Percentiles rank a stretch among this genome's conserved stretches.
Evolutionary conservation across 306 rosid genomes (phyloP).

Genomic region (Inga oerstediana): DNA sequence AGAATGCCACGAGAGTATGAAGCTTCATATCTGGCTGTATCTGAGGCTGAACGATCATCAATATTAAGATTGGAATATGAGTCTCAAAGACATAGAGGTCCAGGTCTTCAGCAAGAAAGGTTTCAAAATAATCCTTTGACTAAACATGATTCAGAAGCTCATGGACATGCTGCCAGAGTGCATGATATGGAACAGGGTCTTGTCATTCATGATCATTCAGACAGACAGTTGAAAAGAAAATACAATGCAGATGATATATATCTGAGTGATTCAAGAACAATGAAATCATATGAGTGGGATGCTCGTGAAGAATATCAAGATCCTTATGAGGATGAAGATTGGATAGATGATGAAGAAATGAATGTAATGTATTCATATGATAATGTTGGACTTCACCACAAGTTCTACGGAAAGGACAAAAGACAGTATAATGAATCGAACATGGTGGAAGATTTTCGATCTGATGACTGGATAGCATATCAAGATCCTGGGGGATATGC

Average conservation of each 20-base stretch:
- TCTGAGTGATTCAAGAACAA: conserved; percentile 47
- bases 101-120: conserved; percentile 62
- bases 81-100: conserved; percentile 55
- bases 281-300: conserved; percentile 51
- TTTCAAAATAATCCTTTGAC: conserved; percentile 47
- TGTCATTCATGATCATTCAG: conserved; percentile 53
- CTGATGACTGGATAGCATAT: conserved; percentile 56
- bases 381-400: conserved; percentile 50
- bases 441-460: conserved; percentile 45
- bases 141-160: conserved; percentile 51
- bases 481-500: conserved; percentile 44
- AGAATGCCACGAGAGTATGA: conserved; percentile 59
- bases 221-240: conserved; percentile 61
- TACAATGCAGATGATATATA: conserved; percentile 47
- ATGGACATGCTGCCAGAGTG: conserved; percentile 48
- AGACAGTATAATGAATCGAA: conserved; percentile 46
- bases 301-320: conserved; percentile 55
- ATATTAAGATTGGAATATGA: conserved; percentile 60
- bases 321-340: conserved; percentile 59
- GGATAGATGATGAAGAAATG: conserved; percentile 62
- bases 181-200: conserved; percentile 48
- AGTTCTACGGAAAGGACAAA: conserved; percentile 49
- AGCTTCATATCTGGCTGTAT: conserved; percentile 42
- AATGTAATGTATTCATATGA: conserved; percentile 45
- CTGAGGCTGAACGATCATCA: conserved; percentile 47